A percentile compares a stretch with the other conserved stretches of the same genome.
phyloP scores from a whole-genome alignment of 768 basidiomycete genomes.

The Sistotremastrum suecicum region DNA sequence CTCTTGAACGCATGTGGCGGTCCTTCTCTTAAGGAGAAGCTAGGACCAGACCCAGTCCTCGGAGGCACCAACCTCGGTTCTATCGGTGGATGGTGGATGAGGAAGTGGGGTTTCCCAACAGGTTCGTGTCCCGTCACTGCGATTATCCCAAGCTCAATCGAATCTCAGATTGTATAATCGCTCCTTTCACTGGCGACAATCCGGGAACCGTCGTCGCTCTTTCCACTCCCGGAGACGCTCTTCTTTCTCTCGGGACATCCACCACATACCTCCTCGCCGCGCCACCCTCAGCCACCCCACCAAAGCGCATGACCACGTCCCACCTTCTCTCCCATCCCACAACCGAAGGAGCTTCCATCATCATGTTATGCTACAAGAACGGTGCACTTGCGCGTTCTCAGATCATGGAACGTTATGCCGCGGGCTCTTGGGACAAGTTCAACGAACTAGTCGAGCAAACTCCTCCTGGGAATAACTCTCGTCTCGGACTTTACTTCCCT shows the following conservation, averaged over 20 bases:
- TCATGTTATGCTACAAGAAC: slow-evolving; percentile 89
- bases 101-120: slow-evolving; percentile 60
- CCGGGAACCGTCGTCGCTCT: slow-evolving; percentile 69
- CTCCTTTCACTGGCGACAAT: slow-evolving; percentile 85
- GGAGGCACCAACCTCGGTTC: slow-evolving; percentile 56
- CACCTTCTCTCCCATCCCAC: slow-evolving; percentile 65
- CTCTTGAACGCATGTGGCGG: slow-evolving; percentile 60
- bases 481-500: slow-evolving; percentile 67
- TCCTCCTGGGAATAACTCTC: slow-evolving; percentile 42
- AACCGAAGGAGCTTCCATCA: slow-evolving; percentile 49
- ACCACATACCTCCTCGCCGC: slow-evolving; percentile 75
- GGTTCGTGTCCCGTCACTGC: slow-evolving; percentile 22
- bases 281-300: slow-evolving; percentile 46
- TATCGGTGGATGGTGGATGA: slow-evolving; percentile 55
- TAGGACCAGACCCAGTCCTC: slow-evolving; percentile 65
- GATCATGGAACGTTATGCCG: slow-evolving; percentile 51
- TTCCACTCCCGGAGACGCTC: slow-evolving; percentile 64
- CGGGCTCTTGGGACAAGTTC: slow-evolving; percentile 51
- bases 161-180: slow-evolving; percentile 48
- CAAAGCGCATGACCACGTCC: slow-evolving; percentile 58
- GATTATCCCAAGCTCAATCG: not conserved
- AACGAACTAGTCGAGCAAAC: slow-evolving; percentile 46
- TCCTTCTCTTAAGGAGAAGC: slow-evolving; percentile 45
- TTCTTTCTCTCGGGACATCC: slow-evolving; percentile 79
- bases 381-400: slow-evolving; percentile 72